Evolutionary conservation across 306 rosid species (phyloP), one percentile per base, ranked within the genome.

Genomic region (Myrica gale): DNA sequence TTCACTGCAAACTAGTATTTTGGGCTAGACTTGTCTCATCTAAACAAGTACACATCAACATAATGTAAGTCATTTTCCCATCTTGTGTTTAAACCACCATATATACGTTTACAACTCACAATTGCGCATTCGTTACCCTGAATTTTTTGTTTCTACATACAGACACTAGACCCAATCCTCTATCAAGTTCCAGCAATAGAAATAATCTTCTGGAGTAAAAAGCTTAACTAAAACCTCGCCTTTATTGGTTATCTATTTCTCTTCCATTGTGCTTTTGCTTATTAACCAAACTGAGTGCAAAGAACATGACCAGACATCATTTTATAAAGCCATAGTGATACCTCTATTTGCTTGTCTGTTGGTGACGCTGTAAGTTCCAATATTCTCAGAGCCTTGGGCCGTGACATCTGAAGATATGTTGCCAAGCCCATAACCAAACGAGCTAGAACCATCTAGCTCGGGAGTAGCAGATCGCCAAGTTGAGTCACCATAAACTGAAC

Each of bases 281-380:
- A 43, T 23, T 41, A 67, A 54, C 56, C 21, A 43, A 62, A 23
- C 19, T 21, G 45, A 71, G n/a, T 23, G 41, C 69, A 52, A 71
- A 56, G 76, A 47, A 66, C 50, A 32, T 16, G 52, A 54, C 58
- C 44, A 76, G 69, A 52, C 67, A 50, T 26, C 53, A 20, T 48
- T 50, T 70, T 37, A 55, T 73, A 66, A 69, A 85, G 77, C 69
- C 63, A 73, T 78, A 76, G 78, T 60, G 75, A 78, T 87, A 93
- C 98, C 98, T 91, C 96, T 91, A 90, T 85, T 91, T 79, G 97
- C 44, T 58, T 91, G 96, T 87, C 97, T 91, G 85, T 84, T 88
- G 66, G 89, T 76, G 77, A 88, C 93, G 76, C 72, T 86, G 87
- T 88, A 93, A 82, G 84, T 87, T 78, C 91, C 97, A 76, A 91